Evolutionary conservation across 169 alveolate genomes (phyloP).

Genomic region (Plasmodium coatneyi): DNA sequence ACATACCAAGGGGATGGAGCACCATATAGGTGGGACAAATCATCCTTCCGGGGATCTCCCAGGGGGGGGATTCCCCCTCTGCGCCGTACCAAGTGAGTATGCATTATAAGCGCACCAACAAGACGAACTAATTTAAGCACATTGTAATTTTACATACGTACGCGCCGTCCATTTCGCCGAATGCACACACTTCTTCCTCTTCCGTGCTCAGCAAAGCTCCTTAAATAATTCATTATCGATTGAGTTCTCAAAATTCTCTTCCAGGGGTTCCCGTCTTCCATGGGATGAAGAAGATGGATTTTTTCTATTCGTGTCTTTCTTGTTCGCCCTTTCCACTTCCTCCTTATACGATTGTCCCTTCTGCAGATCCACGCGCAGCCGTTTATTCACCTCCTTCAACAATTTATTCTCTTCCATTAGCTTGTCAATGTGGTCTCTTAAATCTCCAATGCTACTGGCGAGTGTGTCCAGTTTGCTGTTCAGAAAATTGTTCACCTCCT

Average conservation of each 20-base stretch:
- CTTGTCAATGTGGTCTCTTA: conserved; percentile 4
- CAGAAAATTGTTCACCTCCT: background rate
- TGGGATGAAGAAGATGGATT: background rate
- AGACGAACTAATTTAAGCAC: background rate
- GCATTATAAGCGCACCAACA: background rate
- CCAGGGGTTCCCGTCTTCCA: background rate
- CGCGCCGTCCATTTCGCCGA: background rate
- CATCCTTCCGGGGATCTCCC: no score
- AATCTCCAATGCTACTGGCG: background rate
- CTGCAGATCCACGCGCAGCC: background rate
- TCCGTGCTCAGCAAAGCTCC: background rate
- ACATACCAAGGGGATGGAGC: background rate
- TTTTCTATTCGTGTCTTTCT: background rate
- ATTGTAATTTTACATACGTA: background rate
- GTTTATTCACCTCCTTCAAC: conserved; percentile 5
- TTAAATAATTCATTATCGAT: conserved; percentile 65
- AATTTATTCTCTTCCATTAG: conserved; percentile 22
- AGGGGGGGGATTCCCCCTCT: background rate
- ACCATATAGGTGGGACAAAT: background rate
- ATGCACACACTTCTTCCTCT: background rate
- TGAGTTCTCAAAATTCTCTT: conserved; percentile 37
- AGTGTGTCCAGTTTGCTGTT: background rate
- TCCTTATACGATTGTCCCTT: background rate
- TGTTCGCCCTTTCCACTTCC: background rate
- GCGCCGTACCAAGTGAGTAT: background rate